phyloP scores from a whole-genome alignment of 2,329 filamentous ascomycete genomes.

The Cladosporium velox region DNA sequence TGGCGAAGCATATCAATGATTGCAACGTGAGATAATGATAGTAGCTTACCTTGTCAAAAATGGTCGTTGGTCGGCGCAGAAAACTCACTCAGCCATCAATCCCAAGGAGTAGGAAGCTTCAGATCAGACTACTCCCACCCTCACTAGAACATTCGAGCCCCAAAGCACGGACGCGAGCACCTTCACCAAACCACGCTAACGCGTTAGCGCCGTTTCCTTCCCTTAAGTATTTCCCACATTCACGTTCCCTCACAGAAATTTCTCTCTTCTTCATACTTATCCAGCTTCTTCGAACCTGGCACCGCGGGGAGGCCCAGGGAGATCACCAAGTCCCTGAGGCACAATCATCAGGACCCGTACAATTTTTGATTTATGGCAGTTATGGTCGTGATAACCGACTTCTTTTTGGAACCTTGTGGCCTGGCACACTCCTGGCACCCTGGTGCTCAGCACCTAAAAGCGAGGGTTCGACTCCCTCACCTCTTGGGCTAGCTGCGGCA shows the following conservation, averaged over 20 bases:
- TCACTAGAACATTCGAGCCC: background rate
- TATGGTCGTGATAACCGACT: no score
- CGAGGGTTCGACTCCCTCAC: background rate
- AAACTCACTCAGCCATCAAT: background rate
- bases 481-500: background rate
- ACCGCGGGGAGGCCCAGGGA: background rate
- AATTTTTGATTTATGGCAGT: background rate
- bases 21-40: background rate
- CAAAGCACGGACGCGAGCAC: background rate
- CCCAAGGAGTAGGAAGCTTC: background rate
- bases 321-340: background rate
- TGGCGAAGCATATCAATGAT: no score
- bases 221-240: background rate
- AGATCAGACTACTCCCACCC: background rate
- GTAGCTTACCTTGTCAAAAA: background rate
- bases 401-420: background rate
- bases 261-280: background rate
- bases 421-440: background rate
- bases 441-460: background rate
- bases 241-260: background rate
- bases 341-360: background rate
- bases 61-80: background rate
- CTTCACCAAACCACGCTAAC: background rate
- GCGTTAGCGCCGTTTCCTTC: background rate
- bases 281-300: background rate